Percentiles rank a stretch among this genome's conserved stretches.
Evolutionary conservation across 805 yeast species (phyloP).

Genomic region (Kodamaea lidongshanica): DNA sequence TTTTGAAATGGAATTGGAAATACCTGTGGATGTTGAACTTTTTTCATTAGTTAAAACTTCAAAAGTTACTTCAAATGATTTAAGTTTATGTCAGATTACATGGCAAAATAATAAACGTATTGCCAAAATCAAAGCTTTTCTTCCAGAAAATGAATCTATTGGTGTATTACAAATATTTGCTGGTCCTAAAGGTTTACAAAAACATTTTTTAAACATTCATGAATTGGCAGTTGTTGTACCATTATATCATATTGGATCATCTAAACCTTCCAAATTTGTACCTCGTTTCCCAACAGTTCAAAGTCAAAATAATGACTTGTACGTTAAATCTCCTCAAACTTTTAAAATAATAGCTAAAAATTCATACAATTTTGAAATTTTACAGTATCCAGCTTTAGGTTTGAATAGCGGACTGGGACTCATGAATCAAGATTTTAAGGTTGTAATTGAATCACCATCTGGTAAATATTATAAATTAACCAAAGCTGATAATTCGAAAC

Average conservation of each 20-base stretch:
- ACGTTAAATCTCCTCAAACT: conserved; percentile 81
- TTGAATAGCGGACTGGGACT: conserved; percentile 32
- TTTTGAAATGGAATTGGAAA: conserved; percentile 67
- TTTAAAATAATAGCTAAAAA: conserved; percentile 50
- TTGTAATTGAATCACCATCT: conserved; percentile 78
- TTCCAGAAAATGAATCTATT: conserved; percentile 62
- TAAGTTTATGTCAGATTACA: conserved; percentile 70
- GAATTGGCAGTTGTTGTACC: conserved; percentile 73
- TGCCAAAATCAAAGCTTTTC: conserved; percentile 72
- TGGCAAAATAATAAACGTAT: conserved; percentile 59
- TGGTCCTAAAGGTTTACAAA: conserved; percentile 56
- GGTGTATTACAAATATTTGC: conserved; percentile 76
- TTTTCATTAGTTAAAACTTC: conserved; percentile 55
- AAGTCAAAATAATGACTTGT: conserved; percentile 65
- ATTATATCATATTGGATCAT: conserved; percentile 62
- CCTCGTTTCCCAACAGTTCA: conserved; percentile 67
- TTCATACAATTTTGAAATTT: conserved; percentile 58
- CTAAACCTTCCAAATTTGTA: conserved; percentile 61
- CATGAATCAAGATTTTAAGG: conserved; percentile 41
- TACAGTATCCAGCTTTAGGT: conserved; percentile 55
- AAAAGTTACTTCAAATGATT: conserved; percentile 40
- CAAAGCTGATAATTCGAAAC: conserved; percentile 41
- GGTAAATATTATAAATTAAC: conserved; percentile 65
- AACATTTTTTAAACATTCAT: conserved; percentile 51
- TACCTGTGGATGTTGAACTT: conserved; percentile 67